Evolutionary conservation across 169 alveolate species (phyloP).

Genomic region (Eimeria brunetti): DNA sequence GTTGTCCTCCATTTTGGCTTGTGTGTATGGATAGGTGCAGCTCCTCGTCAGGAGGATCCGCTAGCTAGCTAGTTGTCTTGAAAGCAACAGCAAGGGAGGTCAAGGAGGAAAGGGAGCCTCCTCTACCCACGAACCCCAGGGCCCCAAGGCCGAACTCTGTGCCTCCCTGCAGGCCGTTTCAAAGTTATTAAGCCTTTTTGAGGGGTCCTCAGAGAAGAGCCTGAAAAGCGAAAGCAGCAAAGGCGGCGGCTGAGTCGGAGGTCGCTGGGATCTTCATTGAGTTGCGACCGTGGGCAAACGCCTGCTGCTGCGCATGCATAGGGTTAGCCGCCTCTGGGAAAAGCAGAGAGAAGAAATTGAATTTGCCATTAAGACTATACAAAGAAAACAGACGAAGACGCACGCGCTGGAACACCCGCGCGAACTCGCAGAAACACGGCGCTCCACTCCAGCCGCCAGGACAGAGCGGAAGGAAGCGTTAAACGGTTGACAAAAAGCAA

Average conservation of each 20-base stretch:
- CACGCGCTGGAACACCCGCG: background rate
- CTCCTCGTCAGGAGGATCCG: background rate
- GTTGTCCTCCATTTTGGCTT: conserved; percentile 3
- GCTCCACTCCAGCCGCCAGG: conserved; percentile 2
- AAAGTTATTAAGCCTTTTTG: background rate
- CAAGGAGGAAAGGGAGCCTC: background rate
- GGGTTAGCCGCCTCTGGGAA: background rate
- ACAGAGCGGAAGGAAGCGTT: background rate
- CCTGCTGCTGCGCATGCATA: background rate
- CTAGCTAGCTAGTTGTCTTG: background rate
- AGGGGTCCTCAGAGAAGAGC: background rate
- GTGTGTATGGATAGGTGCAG: background rate
- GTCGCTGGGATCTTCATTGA: background rate
- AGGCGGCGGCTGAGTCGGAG: background rate
- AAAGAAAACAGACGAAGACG: background rate
- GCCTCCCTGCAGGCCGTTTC: background rate
- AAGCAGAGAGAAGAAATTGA: background rate
- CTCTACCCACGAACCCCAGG: background rate
- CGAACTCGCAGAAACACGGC: conserved; percentile 6
- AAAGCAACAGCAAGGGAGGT: background rate
- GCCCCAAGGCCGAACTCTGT: background rate
- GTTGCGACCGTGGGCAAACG: background rate
- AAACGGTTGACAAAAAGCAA: background rate
- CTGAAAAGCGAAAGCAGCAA: background rate
- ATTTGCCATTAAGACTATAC: background rate